phyloP scores from a whole-genome alignment of 768 basidiomycete species.

The Tulasnella sp. region DNA sequence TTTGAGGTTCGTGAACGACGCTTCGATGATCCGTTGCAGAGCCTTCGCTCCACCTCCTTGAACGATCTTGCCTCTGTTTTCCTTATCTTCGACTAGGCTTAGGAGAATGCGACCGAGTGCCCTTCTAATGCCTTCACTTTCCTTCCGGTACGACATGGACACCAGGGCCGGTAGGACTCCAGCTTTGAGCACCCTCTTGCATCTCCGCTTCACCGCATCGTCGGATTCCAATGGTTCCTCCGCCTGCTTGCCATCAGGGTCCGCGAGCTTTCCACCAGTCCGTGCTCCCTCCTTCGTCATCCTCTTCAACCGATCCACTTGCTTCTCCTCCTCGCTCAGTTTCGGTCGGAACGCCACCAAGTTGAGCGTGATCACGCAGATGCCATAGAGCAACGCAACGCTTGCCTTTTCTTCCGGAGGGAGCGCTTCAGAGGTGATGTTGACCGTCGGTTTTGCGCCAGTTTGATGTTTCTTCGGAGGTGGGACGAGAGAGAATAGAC shows the following conservation, averaged over 20 bases:
- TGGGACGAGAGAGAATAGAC: conserved; percentile 57
- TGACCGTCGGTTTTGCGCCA: conserved; percentile 25
- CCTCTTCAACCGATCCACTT: conserved; percentile 70
- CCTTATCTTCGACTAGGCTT: conserved; percentile 69
- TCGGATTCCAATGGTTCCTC: conserved; percentile 37
- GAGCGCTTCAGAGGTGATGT: conserved; percentile 16
- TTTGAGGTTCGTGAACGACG: conserved; percentile 31
- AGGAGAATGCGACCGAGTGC: conserved; percentile 60
- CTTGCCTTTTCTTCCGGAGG: conserved; percentile 27
- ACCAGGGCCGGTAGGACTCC: conserved; percentile 64
- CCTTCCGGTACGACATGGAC: conserved; percentile 48
- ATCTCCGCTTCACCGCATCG: conserved; percentile 52
- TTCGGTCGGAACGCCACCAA: conserved; percentile 65
- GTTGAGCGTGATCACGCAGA: conserved; percentile 71
- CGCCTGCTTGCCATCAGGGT: background rate
- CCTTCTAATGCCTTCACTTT: conserved; percentile 61
- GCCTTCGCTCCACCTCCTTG: conserved; percentile 75
- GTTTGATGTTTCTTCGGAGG: conserved; percentile 39
- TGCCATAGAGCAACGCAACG: conserved; percentile 64
- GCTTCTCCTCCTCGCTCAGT: conserved; percentile 73
- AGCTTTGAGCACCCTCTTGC: conserved; percentile 52
- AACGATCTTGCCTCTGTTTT: conserved; percentile 69
- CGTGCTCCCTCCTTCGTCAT: conserved; percentile 50
- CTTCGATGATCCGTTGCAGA: conserved; percentile 54
- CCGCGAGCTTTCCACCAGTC: conserved; percentile 13